Percentiles rank a stretch among this genome's conserved stretches.
Evolutionary conservation across 345 rosid species (phyloP).

Genomic region (Hibiscus trionum): DNA sequence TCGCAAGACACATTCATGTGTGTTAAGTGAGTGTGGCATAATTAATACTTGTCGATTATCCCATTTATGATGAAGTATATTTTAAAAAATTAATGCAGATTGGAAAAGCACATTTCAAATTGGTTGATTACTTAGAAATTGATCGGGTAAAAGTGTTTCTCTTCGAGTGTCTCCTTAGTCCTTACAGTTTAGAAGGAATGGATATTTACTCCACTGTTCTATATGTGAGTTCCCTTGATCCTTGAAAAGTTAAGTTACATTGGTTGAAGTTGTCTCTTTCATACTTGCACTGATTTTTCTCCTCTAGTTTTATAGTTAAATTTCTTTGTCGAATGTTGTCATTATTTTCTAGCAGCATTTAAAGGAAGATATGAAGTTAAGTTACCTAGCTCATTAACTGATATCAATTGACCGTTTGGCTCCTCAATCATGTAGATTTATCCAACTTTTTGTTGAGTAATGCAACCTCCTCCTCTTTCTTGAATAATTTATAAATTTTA

Average conservation of each 20-base stretch:
- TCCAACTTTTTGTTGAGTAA: not conserved
- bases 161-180: too few relatives aligned
- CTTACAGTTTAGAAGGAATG: too few relatives aligned
- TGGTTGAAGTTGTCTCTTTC: not conserved
- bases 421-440: slow-evolving; percentile 78
- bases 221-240: slow-evolving; percentile 22
- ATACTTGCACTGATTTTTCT: not conserved
- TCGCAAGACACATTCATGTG: too few relatives aligned
- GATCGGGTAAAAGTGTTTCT: too few relatives aligned
- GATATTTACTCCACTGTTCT: too few relatives aligned
- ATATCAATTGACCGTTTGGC: slow-evolving; percentile 88
- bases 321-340: slow-evolving; percentile 6
- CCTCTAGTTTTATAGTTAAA: not conserved
- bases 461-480: not conserved
- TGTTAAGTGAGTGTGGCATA: too few relatives aligned
- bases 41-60: too few relatives aligned
- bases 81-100: too few relatives aligned
- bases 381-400: slow-evolving; percentile 87
- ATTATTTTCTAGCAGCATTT: slow-evolving; percentile 57
- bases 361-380: slow-evolving; percentile 94
- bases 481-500: not conserved
- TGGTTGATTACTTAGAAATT: too few relatives aligned
- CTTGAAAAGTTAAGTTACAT: slow-evolving; percentile 1
- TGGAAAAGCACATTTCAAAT: too few relatives aligned
- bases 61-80: too few relatives aligned